Evolutionary conservation across 768 basidiomycete species (phyloP), one percentile per base, ranked within the genome.

Genomic region (Tephrocybe sp.): DNA sequence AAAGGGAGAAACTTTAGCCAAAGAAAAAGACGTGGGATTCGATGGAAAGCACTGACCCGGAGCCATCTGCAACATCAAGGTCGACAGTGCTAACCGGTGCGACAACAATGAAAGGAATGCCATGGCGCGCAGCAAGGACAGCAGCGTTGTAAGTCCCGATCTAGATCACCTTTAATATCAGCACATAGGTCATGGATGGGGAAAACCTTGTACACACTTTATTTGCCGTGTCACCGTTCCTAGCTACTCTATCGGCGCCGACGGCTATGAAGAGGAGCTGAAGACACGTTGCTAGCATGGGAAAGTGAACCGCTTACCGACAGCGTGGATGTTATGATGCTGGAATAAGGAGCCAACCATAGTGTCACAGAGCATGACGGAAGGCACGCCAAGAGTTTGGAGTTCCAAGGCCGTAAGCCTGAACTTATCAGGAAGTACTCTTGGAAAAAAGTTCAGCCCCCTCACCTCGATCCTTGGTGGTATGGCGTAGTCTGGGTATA

Each of bases 91-190:
- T 92, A 36, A 93, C 82, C 1, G 95, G 94, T 1, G 95, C 95
- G 26, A 94, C 89, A 13, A 97, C 92, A 63, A 97, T 84, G 66
- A 98, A 95, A 2, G 92, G 90, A 22, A 96, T 89, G 8, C 80
- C 78, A 67, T 95, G 93, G 22, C 91, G 80, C 47, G 86, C 84
- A 2, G 94, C 92, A 24, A 97, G 75, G 18, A 96, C 91, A 5
- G 96, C 93, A 15, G 95, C 93, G 60, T 98, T 96, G 73, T 96
- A 98, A 0, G 96, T 97, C 42, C 94, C 94, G 62, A 98, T 89
- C 74, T 78, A 54, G 76, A 31, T 15, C 28, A 26, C 12, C 25
- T 28, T 32, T 43, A 12, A 25, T 50, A 35, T 47, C 9, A n/a
- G 35, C 36, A 25, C 41, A 36, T 25, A n/a, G 3, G 26, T 27